Percentiles rank a stretch among this genome's conserved stretches.
These are phyloP conservation scores for Juglanconis oblonga DNA, from an alignment of 2,329 filamentous ascomycete genomes.

Conservation along the genomic window DNA sequence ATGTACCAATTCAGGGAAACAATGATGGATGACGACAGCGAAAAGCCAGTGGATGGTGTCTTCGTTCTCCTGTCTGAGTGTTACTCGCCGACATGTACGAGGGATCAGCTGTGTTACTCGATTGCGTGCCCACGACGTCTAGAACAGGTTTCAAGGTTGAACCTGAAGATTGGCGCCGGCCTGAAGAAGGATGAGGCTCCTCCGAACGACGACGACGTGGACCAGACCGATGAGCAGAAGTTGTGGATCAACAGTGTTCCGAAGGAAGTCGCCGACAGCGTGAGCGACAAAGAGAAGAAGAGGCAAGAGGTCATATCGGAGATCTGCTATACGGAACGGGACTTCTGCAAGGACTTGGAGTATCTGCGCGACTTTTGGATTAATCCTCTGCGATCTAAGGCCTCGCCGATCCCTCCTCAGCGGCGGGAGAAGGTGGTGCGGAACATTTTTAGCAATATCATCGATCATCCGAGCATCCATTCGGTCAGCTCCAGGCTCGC, in stretches of 20 bases:
- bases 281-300: slow-evolving; percentile 92
- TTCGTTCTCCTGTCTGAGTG: slow-evolving; percentile 96
- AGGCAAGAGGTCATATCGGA: slow-evolving; percentile 97
- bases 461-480: slow-evolving; percentile 79
- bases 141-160: slow-evolving; percentile 91
- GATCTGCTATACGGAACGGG: slow-evolving; percentile 96
- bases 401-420: slow-evolving; percentile 84
- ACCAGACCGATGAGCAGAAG: slow-evolving; percentile 87
- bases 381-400: slow-evolving; percentile 76
- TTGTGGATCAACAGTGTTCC: slow-evolving; percentile 99
- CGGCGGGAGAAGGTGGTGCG: slow-evolving; percentile 87
- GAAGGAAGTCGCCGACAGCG: slow-evolving; percentile 87
- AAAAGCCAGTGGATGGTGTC: slow-evolving; percentile 83
- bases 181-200: slow-evolving; percentile 63
- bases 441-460: slow-evolving; percentile 92
- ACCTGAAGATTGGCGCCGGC: slow-evolving; percentile 88
- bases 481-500: slow-evolving; percentile 86
- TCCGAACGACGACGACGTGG: slow-evolving; percentile 73
- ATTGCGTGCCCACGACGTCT: slow-evolving; percentile 92
- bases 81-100: slow-evolving; percentile 95
- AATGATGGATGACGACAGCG: slow-evolving; percentile 77
- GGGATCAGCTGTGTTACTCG: slow-evolving; percentile 94
- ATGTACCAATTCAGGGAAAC: slow-evolving; percentile 97
- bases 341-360: slow-evolving; percentile 98
- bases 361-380: slow-evolving; percentile 99